Conservation (phyloP, 331 rosid genomes). For the Dryas integrifolia region DNA sequence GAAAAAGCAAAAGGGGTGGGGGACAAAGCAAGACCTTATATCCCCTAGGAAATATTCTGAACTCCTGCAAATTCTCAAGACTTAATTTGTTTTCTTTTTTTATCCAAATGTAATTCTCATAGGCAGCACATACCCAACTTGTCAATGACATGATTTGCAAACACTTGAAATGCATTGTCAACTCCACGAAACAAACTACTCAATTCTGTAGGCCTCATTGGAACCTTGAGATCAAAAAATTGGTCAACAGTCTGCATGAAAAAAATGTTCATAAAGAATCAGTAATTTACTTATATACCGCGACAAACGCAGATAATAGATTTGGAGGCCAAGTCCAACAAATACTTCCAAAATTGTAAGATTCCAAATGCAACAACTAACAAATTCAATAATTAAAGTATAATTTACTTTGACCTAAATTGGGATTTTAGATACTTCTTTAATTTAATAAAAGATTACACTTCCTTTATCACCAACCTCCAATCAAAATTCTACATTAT, state of each 20-base stretch:
- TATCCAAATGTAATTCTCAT: not conserved
- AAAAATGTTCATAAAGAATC: slow-evolving; percentile 1
- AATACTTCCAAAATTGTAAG: not conserved
- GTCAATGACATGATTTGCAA: slow-evolving; percentile 64
- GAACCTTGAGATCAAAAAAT: slow-evolving; percentile 88
- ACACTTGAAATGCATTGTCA: slow-evolving; percentile 92
- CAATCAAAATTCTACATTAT: not conserved
- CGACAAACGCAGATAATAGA: not conserved
- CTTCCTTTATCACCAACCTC: not conserved
- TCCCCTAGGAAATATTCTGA: not conserved
- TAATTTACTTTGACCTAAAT: not conserved
- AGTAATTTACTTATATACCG: not conserved
- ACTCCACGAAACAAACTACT: slow-evolving; percentile 87
- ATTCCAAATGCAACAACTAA: not conserved
- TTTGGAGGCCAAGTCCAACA: not conserved
- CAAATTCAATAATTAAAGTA: not conserved
- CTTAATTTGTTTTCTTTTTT: not conserved
- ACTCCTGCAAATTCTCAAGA: not conserved
- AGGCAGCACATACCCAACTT: slow-evolving; percentile 60
- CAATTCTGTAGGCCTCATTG: slow-evolving; percentile 90
- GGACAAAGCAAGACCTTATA: not conserved
- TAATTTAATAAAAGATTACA: not conserved
- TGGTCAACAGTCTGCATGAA: slow-evolving; percentile 90
- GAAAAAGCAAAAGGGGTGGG: not conserved
- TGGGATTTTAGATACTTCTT: not conserved